phyloP scores from a whole-genome alignment of 2,329 filamentous ascomycete species.

The Penicillium glabrum region DNA sequence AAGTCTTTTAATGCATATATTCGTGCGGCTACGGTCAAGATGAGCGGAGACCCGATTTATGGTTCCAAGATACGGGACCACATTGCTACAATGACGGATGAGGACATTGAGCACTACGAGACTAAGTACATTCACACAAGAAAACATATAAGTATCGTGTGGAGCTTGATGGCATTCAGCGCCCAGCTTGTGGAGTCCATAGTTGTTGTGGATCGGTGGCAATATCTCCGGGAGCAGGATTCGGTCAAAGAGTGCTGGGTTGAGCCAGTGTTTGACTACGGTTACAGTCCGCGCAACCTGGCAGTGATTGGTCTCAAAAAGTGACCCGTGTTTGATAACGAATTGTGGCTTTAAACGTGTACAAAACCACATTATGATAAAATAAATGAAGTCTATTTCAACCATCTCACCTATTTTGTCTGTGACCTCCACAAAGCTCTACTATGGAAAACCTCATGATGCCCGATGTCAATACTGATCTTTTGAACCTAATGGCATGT shows the following conservation, averaged over 20 bases:
- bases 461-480: no score
- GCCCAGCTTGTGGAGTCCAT: slow-evolving; percentile 84
- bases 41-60: slow-evolving; percentile 62
- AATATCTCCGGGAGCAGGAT: slow-evolving; percentile 79
- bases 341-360: no score
- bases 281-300: slow-evolving; percentile 80
- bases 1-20: slow-evolving; percentile 73
- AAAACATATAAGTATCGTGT: slow-evolving; percentile 81
- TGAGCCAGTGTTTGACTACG: slow-evolving; percentile 88
- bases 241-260: slow-evolving; percentile 79
- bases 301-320: slow-evolving; percentile 90
- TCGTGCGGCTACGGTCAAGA: slow-evolving; percentile 74
- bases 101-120: slow-evolving; percentile 73
- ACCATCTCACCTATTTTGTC: no score
- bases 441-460: no score
- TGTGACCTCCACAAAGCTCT: no score
- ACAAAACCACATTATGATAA: no score
- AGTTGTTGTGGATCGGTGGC: slow-evolving; percentile 87
- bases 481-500: no score
- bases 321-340: slow-evolving; percentile 15
- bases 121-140: slow-evolving; percentile 62
- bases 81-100: slow-evolving; percentile 69
- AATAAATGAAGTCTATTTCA: no score
- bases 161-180: slow-evolving; percentile 95
- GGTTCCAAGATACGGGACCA: slow-evolving; percentile 63